Conservation (phyloP, 495 filamentous ascomycete genomes). For the Cercophora sp. region DNA sequence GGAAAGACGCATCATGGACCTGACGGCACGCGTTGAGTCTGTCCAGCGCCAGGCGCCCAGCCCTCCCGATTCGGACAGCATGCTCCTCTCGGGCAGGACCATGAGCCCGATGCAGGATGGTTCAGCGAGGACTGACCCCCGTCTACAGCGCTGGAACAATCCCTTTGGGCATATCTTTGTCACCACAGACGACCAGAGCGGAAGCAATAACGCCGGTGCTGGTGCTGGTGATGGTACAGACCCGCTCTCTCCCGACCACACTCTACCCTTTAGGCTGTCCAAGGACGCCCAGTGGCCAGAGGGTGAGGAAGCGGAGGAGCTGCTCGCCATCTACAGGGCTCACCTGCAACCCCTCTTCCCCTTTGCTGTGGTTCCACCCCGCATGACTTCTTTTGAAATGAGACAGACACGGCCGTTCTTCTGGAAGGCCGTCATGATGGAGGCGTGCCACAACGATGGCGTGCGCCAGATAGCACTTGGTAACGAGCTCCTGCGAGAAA, state of each 20-base stretch:
- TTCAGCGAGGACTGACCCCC: not conserved
- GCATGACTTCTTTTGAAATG: conserved; percentile 21
- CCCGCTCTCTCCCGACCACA: not conserved
- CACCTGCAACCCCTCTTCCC: conserved; percentile 21
- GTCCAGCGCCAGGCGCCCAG: conserved; percentile 8
- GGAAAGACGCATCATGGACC: conserved; percentile 28
- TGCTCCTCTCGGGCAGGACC: not conserved
- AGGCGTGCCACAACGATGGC: conserved; percentile 25
- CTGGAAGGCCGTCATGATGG: conserved; percentile 33
- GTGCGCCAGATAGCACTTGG: conserved; percentile 23
- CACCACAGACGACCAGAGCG: not conserved
- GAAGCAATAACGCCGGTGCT: too few relatives aligned
- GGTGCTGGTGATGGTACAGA: not conserved
- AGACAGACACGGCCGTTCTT: conserved; percentile 23
- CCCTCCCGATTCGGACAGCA: conserved; percentile 11
- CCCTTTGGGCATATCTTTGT: not conserved
- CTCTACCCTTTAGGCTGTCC: too few relatives aligned
- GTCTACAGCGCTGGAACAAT: not conserved
- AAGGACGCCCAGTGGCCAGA: conserved; percentile 21
- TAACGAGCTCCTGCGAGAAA: conserved; percentile 23
- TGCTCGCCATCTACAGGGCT: conserved; percentile 17
- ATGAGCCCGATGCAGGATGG: not conserved
- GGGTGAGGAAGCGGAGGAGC: conserved; percentile 21
- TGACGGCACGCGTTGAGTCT: conserved; percentile 23
- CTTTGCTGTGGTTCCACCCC: conserved; percentile 23